phyloP scores from a whole-genome alignment of 2,329 filamentous ascomycete genomes.

The Grosmannia clavigera region DNA sequence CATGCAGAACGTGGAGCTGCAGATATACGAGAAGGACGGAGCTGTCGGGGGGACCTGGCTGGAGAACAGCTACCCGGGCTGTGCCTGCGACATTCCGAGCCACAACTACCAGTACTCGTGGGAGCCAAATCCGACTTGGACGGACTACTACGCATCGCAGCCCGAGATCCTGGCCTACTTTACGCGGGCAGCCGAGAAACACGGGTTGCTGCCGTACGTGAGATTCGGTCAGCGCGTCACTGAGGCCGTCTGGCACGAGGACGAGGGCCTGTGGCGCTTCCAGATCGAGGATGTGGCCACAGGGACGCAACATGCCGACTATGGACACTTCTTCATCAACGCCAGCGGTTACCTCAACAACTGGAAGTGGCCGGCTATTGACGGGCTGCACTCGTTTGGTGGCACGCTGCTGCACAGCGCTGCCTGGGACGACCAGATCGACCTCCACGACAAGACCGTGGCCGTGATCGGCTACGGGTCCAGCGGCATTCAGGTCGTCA shows the following conservation, averaged over 20 bases:
- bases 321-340: slow-evolving; percentile 35
- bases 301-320: slow-evolving; percentile 7
- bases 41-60: slow-evolving; percentile 10
- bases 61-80: slow-evolving; percentile 13
- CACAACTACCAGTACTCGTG: slow-evolving; percentile 11
- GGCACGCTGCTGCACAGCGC: slow-evolving; percentile 11
- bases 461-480: slow-evolving; percentile 10
- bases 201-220: slow-evolving; percentile 6
- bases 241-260: slow-evolving; percentile 9
- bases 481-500: slow-evolving; percentile 14
- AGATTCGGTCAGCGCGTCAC: slow-evolving; percentile 5
- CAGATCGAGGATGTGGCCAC: slow-evolving; percentile 1
- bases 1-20: slow-evolving; percentile 8
- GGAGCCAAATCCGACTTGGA: slow-evolving; percentile 10
- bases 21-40: slow-evolving; percentile 11
- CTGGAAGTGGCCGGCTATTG: slow-evolving; percentile 29
- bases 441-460: slow-evolving; percentile 5
- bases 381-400: slow-evolving; percentile 8
- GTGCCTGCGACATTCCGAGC: slow-evolving; percentile 13
- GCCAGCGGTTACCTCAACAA: slow-evolving; percentile 36
- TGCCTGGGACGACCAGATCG: slow-evolving; percentile 13
- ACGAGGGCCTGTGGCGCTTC: slow-evolving; percentile 4
- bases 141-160: slow-evolving; percentile 6
- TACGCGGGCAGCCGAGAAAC: slow-evolving; percentile 2
- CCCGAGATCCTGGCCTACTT: slow-evolving; percentile 10